phyloP scores from a whole-genome alignment of 345 rosid genomes.

The Populus euphratica region DNA sequence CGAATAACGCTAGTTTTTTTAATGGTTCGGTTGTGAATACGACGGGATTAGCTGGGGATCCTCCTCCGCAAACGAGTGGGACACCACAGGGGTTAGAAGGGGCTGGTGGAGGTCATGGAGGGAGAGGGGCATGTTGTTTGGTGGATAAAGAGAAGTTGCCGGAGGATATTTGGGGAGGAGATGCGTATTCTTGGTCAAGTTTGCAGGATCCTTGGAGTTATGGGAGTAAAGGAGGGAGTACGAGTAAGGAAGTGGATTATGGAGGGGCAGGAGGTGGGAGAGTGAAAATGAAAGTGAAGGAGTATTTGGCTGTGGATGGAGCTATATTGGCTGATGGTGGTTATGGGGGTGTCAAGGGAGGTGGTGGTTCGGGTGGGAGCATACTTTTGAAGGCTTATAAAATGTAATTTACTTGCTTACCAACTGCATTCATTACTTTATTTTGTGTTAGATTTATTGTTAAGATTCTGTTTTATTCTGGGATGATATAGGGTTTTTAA shows the following conservation, averaged over 20 bases:
- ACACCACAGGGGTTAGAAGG: slow-evolving; percentile 86
- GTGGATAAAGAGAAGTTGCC: slow-evolving; percentile 64
- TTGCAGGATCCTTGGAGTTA: slow-evolving; percentile 70
- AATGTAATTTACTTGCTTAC: slow-evolving; percentile 54
- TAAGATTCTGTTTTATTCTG: neutral
- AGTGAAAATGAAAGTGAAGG: slow-evolving; percentile 51
- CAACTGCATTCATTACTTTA: slow-evolving; percentile 18
- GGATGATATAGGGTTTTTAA: neutral
- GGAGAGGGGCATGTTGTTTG: slow-evolving; percentile 87
- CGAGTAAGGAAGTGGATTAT: slow-evolving; percentile 75
- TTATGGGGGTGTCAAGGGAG: slow-evolving; percentile 79
- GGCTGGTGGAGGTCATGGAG: slow-evolving; percentile 97
- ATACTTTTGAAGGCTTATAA: slow-evolving; percentile 61
- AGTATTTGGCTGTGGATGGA: slow-evolving; percentile 58
- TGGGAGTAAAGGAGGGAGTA: slow-evolving; percentile 87
- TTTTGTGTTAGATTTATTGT: neutral
- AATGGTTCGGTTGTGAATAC: slow-evolving; percentile 69
- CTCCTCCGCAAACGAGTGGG: slow-evolving; percentile 95
- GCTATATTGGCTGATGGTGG: slow-evolving; percentile 79
- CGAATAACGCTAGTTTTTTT: slow-evolving; percentile 63
- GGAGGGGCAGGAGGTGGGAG: slow-evolving; percentile 96
- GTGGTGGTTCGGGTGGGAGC: slow-evolving; percentile 98
- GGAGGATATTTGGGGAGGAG: slow-evolving; percentile 99
- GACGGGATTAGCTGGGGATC: slow-evolving; percentile 75
- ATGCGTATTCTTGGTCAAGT: slow-evolving; percentile 90